A percentile compares a stretch with the other conserved stretches of the same genome.
phyloP scores from a whole-genome alignment of 1,284 basidiomycete species.

The Thecaphora thlaspeos region DNA sequence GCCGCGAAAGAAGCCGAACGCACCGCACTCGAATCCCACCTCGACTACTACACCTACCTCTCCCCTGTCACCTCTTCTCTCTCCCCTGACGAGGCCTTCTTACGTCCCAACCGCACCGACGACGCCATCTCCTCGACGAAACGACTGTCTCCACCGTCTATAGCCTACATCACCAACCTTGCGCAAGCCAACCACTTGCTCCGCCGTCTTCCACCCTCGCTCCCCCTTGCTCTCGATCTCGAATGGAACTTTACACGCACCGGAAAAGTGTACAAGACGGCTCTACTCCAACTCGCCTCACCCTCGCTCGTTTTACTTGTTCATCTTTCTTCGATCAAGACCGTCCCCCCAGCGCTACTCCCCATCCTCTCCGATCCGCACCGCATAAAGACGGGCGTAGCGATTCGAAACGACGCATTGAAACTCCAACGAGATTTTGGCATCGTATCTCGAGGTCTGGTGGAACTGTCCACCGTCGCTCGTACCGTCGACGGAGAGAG shows the following conservation, averaged over 20 bases:
- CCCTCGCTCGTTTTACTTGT: slow-evolving; percentile 30
- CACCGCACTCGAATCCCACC: slow-evolving; percentile 14
- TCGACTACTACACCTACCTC: slow-evolving; percentile 13
- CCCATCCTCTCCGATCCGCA: slow-evolving; percentile 24
- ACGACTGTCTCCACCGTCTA: slow-evolving; percentile 3
- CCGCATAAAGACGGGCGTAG: slow-evolving; percentile 45
- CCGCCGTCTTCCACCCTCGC: slow-evolving; percentile 12
- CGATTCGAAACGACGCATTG: slow-evolving; percentile 35
- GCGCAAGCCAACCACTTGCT: slow-evolving; percentile 25
- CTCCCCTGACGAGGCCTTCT: slow-evolving; percentile 5
- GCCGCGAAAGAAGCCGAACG: slow-evolving; percentile 8
- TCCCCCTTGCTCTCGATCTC: slow-evolving; percentile 40
- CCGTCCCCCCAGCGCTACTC: slow-evolving; percentile 9
- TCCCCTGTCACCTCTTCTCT: slow-evolving; percentile 11
- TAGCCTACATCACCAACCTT: slow-evolving; percentile 23
- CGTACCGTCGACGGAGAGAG: slow-evolving; percentile 22
- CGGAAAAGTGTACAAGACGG: slow-evolving; percentile 12
- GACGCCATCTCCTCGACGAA: neutral
- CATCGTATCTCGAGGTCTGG: slow-evolving; percentile 19
- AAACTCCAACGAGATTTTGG: slow-evolving; percentile 46
- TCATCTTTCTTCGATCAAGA: slow-evolving; percentile 33
- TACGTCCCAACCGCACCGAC: no score
- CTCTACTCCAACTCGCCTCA: slow-evolving; percentile 36
- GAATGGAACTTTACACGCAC: slow-evolving; percentile 37
- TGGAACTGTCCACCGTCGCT: slow-evolving; percentile 39